A percentile compares a stretch with the other conserved stretches of the same genome.
These are phyloP conservation scores for Eremomyces bilateralis DNA, from an alignment of 495 filamentous ascomycete species.

Conservation along the genomic window DNA sequence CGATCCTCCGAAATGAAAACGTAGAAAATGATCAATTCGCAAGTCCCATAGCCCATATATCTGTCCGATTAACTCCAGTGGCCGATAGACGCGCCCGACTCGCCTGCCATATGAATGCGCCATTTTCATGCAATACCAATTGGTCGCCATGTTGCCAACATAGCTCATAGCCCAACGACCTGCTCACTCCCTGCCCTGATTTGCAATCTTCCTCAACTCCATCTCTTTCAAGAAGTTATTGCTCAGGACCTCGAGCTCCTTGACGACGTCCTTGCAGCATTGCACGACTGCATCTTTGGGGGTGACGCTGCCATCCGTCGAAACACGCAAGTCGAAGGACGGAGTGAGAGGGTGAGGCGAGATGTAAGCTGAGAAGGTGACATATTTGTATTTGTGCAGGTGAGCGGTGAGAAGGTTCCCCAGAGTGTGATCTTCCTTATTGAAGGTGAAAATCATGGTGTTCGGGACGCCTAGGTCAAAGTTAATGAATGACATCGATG, in stretches of 20 bases:
- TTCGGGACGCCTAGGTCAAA: conserved; percentile 47
- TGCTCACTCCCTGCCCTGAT: too few species aligned
- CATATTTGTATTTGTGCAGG: conserved; percentile 55
- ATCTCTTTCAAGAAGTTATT: conserved; percentile 90
- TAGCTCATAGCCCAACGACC: too few species aligned
- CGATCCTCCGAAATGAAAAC: too few species aligned
- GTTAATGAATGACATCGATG: neutral
- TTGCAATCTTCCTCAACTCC: conserved; percentile 63
- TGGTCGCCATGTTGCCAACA: too few species aligned
- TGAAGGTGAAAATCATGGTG: conserved; percentile 73
- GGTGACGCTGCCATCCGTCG: conserved; percentile 72
- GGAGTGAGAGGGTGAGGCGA: conserved; percentile 63
- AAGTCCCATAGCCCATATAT: too few species aligned
- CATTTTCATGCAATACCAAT: too few species aligned
- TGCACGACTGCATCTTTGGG: conserved; percentile 71
- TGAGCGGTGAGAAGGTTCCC: conserved; percentile 70
- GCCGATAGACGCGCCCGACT: too few species aligned
- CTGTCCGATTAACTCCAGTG: too few species aligned
- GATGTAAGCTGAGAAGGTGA: conserved; percentile 76
- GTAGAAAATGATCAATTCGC: too few species aligned
- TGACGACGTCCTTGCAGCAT: conserved; percentile 56
- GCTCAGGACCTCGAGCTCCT: conserved; percentile 49
- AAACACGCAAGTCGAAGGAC: conserved; percentile 67
- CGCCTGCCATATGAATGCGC: too few species aligned
- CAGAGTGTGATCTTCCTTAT: conserved; percentile 94